Evolutionary conservation across 2,329 filamentous ascomycete genomes (phyloP).

Genomic region (Annulohypoxylon truncatum): DNA sequence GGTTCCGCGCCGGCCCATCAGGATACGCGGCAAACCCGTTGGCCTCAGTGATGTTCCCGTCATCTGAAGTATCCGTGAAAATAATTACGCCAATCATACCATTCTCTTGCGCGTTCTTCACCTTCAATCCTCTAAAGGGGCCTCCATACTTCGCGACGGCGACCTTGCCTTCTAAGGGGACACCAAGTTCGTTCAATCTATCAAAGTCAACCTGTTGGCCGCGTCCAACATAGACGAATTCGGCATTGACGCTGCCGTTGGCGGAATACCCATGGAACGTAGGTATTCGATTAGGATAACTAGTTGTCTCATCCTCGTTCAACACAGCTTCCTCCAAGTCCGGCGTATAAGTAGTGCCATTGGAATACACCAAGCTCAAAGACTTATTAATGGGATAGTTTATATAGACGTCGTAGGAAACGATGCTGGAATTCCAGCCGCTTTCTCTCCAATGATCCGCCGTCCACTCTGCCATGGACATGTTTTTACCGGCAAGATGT

Average conservation of each 20-base stretch:
- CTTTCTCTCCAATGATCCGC: conserved; percentile 47
- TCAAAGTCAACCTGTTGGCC: conserved; percentile 80
- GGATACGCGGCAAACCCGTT: conserved; percentile 81
- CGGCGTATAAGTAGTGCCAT: conserved; percentile 69
- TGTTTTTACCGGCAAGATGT: conserved; percentile 48
- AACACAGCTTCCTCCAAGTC: conserved; percentile 78
- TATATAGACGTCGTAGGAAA: conserved; percentile 48
- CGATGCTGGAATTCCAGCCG: conserved; percentile 47
- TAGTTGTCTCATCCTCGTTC: conserved; percentile 77
- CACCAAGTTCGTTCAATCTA: conserved; percentile 73
- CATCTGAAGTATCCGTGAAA: conserved; percentile 80
- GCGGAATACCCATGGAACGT: conserved; percentile 89
- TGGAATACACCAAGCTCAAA: conserved; percentile 54
- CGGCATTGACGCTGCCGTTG: conserved; percentile 78
- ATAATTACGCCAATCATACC: conserved; percentile 79
- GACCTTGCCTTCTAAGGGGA: conserved; percentile 81
- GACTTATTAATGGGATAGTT: conserved; percentile 68
- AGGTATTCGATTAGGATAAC: conserved; percentile 75
- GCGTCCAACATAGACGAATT: conserved; percentile 82
- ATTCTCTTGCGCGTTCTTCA: conserved; percentile 83
- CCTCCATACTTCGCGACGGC: conserved; percentile 80
- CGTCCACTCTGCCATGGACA: conserved; percentile 50
- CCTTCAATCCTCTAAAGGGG: conserved; percentile 83
- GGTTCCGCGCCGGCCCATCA: conserved; percentile 79
- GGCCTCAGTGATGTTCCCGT: conserved; percentile 77